Base-by-base conservation (phyloP, 1,284 basidiomycete species). In the Leccinum subfulvum region DNA sequence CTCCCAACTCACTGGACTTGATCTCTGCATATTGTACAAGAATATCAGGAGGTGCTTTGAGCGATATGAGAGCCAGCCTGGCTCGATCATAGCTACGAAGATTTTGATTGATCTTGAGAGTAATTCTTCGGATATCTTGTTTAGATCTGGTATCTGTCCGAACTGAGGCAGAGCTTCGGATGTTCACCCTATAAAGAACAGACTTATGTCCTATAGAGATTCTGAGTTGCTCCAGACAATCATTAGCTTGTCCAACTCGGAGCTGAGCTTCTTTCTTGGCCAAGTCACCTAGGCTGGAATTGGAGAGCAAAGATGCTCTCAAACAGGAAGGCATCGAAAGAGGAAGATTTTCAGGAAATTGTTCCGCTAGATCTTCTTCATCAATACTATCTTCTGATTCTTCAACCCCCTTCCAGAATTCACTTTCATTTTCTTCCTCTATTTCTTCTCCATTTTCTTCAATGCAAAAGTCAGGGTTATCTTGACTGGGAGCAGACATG, bases 171-270 rank as follows among this genome's bases (percentile, higher is more conserved):
- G 64, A 57, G 28, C 54, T 67, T 56, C 14, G 1, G 11, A 57
- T 49, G 16, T 61, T 58, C 33, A 60, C 9, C 4, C 21, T 7
- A 51, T 49, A 67, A 1, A 67, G 13, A 2, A 67, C 35, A 16
- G 66, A 33, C 33, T 65, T 67, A 4, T 65, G 56, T 11, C 61
- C 63, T 14, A 67, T 35, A 3, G 59, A 56, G 14, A 54, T 61
- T 49, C 57, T 26, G 1, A 67, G 58, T 14, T 63, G 41, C 10
- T 66, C 57, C 30, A 54, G 5, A 23, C 16, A 26, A 54, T 54
- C 28, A 30, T 54, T 33, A n/a, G 14, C 52, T 10, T 54, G 52
- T n/a, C 52, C 52, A 14, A 54, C 26, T 2, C 10, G 11, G 4
- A 54, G 28, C n/a, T 54, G 28, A 23, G 26, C 14, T 30, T 54